Percentiles rank a stretch among this genome's conserved stretches.
phyloP scores from a whole-genome alignment of 2,329 filamentous ascomycete genomes.

The Sarocladium kiliense region DNA sequence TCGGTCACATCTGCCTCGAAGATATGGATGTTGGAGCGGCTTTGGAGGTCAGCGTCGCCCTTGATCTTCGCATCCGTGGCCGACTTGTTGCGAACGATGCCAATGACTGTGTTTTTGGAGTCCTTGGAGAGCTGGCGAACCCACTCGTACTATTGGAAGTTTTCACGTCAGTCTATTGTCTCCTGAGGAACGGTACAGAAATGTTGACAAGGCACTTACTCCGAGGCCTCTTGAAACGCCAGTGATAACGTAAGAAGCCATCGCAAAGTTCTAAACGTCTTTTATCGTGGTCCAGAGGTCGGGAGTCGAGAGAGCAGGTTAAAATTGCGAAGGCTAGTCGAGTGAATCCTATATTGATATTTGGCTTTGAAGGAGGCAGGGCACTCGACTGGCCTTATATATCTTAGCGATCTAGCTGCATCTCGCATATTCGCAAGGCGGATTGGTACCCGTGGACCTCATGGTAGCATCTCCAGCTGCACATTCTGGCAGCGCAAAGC shows the following conservation, averaged over 20 bases:
- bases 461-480: no score
- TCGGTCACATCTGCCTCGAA: constrained; percentile 39
- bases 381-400: no score
- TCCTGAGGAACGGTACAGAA: neutral
- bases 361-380: no score
- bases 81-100: constrained; percentile 41
- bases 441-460: no score
- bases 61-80: constrained; percentile 37
- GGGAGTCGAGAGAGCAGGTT: no score
- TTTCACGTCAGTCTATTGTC: neutral
- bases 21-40: constrained; percentile 37
- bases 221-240: constrained; percentile 16
- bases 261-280: neutral
- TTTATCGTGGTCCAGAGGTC: no score
- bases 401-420: no score
- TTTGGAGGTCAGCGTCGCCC: constrained; percentile 26
- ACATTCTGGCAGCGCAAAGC: no score
- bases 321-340: no score
- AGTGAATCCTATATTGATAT: no score
- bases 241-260: constrained; percentile 15
- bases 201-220: constrained; percentile 11
- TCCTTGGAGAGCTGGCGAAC: constrained; percentile 39
- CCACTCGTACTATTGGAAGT: constrained; percentile 39
- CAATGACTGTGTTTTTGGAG: constrained; percentile 38
- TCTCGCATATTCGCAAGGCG: no score